Base-by-base conservation (phyloP, 768 basidiomycete genomes). In the Hygrocybe coccinea region DNA sequence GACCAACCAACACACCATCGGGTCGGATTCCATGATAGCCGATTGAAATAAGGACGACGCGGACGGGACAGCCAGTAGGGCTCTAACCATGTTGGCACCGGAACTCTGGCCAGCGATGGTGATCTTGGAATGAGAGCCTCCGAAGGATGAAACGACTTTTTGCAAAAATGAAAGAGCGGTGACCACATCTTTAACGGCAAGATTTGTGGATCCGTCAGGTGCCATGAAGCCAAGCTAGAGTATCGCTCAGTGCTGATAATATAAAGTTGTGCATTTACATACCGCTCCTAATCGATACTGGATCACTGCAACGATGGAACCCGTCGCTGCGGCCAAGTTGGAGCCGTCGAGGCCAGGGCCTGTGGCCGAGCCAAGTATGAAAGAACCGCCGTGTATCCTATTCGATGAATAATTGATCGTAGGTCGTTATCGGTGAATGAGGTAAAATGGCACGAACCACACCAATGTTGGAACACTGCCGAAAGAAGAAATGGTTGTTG, bases 351-450 rank as follows among this genome's bases (percentile, higher is more conserved):
- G 71, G 29, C 85, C 89, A 12, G 87, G 78, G 22, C 74, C 81
- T 8, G 82, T 84, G 3, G 87, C 85, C 37, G 85, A 85, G 6
- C 93, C 91, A 3, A 74, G 61, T 49, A 81, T 71, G 67, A 88
- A 90, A 0, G 91, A 91, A 19, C 93, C 92, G 9, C 92, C 93
- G 60, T 93, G 93, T 52, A 93, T 77, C 91, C 89, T 89, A 19
- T 41, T n/a, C n/a, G n/a, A n/a, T n/a, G n/a, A 21, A 37, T 47
- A 19, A 55, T 10, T 34, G 36, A 29, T 29, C 29, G 8, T 3
- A 29, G 29, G 29, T n/a, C n/a, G n/a, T n/a, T n/a, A 29, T 29
- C 4, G 29, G 29, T 29, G 37, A 17, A 25, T 37, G 11, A 52
- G 43, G 15, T 29, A 39, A 49, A 29, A 52, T 7, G 25, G 34